Conservation (phyloP, 2,329 filamentous ascomycete species). For the Periconia macrospinosa region DNA sequence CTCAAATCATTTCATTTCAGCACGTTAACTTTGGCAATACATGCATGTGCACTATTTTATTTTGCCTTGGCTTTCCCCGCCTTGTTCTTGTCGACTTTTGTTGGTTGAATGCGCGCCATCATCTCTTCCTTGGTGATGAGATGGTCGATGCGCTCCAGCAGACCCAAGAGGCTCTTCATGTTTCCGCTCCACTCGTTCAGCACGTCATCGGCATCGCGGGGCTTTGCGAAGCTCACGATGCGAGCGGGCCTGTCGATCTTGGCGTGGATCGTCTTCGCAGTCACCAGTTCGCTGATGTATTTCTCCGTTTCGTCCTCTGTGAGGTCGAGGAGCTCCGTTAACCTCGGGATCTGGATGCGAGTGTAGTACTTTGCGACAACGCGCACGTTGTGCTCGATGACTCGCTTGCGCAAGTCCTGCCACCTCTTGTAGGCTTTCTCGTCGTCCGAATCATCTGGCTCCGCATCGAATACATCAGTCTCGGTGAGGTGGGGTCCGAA, state of each 20-base stretch:
- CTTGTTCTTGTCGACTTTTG: constrained; percentile 47
- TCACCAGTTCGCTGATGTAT: constrained; percentile 97
- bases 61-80: constrained; percentile 39
- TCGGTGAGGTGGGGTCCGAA: constrained; percentile 86
- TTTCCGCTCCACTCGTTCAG: constrained; percentile 98
- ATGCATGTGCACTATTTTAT: constrained; percentile 9
- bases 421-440: constrained; percentile 83
- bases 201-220: constrained; percentile 90
- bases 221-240: constrained; percentile 92
- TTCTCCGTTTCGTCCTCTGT: constrained; percentile 96
- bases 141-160: constrained; percentile 91
- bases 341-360: constrained; percentile 86
- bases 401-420: constrained; percentile 94
- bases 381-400: constrained; percentile 98
- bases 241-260: constrained; percentile 94
- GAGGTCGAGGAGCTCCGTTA: constrained; percentile 89
- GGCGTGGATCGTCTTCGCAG: constrained; percentile 95
- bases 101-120: constrained; percentile 95
- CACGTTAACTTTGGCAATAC: constrained; percentile 1
- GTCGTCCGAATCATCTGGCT: constrained; percentile 66
- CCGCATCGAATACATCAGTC: constrained; percentile 85
- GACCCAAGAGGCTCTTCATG: constrained; percentile 88
- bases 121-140: constrained; percentile 99
- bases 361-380: constrained; percentile 99
- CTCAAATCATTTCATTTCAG: constrained; percentile 5